Percentiles rank a stretch among this genome's conserved stretches.
Conservation (phyloP, 495 filamentous ascomycete genomes). For the Penicillium fimorum region DNA sequence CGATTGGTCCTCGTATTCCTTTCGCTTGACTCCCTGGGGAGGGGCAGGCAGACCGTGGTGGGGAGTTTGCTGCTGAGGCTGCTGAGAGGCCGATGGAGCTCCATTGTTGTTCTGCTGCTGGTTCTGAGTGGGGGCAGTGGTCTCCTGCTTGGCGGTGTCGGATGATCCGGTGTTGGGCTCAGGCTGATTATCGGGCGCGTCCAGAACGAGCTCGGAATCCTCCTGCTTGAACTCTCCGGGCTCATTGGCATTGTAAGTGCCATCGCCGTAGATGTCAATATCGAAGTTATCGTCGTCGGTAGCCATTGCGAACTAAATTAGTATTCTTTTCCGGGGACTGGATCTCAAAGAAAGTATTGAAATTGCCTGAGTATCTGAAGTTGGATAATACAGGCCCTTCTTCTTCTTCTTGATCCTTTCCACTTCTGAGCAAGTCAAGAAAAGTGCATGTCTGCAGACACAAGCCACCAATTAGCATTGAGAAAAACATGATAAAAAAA, state of each 20-base stretch:
- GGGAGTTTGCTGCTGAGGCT: conserved; percentile 19
- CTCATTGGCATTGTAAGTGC: conserved; percentile 50
- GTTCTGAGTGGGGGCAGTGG: not conserved
- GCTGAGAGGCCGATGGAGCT: conserved; percentile 15
- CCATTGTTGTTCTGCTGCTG: conserved; percentile 20
- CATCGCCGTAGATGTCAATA: conserved; percentile 96
- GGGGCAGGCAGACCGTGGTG: conserved; percentile 21
- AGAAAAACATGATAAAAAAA: conserved; percentile 17
- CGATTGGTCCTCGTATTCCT: conserved; percentile 71
- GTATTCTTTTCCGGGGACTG: conserved; percentile 10
- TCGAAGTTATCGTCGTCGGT: conserved; percentile 90
- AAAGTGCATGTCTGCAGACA: conserved; percentile 48
- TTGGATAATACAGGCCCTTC: conserved; percentile 37
- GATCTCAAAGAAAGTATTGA: conserved; percentile 19
- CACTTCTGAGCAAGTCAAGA: conserved; percentile 33
- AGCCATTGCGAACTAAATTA: conserved; percentile 60
- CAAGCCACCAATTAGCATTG: conserved; percentile 43
- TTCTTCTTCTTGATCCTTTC: conserved; percentile 23
- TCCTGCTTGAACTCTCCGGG: conserved; percentile 53
- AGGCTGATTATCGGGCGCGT: conserved; percentile 30
- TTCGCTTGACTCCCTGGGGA: conserved; percentile 74
- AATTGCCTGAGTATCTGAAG: conserved; percentile 34
- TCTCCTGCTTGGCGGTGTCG: not conserved
- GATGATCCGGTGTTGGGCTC: not conserved
- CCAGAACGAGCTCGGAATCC: conserved; percentile 41